A percentile compares a stretch with the other conserved stretches of the same genome.
Evolutionary conservation across 2,329 filamentous ascomycete species (phyloP).

Genomic region (Sporothrix globosa): DNA sequence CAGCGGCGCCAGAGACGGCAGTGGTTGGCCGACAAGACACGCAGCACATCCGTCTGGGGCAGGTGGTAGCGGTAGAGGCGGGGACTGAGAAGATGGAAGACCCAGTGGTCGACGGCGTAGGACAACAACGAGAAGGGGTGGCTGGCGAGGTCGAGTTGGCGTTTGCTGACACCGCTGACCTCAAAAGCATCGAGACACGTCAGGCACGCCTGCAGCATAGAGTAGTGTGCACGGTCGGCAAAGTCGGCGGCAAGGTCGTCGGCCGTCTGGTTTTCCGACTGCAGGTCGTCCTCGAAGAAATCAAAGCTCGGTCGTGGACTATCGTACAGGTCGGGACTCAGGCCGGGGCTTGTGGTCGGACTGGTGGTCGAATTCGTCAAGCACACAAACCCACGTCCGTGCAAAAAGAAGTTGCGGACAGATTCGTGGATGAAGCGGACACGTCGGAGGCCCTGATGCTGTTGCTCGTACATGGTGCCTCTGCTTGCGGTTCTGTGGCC

Average conservation of each 20-base stretch:
- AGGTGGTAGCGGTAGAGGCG: constrained; percentile 42
- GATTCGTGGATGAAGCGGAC: constrained; percentile 43
- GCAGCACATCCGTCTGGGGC: constrained; percentile 41
- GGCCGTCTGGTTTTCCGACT: constrained; percentile 15
- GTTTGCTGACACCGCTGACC: constrained; percentile 37
- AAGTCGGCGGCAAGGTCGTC: constrained; percentile 34
- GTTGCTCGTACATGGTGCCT: constrained; percentile 33
- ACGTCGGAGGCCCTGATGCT: constrained; percentile 39
- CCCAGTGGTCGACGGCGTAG: constrained; percentile 42
- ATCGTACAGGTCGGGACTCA: background rate
- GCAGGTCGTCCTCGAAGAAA: background rate
- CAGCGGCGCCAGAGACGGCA: constrained; percentile 44
- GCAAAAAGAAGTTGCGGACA: constrained; percentile 43
- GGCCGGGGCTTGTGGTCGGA: background rate
- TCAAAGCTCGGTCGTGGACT: constrained; percentile 10
- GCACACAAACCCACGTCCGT: constrained; percentile 42
- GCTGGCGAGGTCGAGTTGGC: constrained; percentile 40
- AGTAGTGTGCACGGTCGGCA: constrained; percentile 41
- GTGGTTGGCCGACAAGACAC: constrained; percentile 37
- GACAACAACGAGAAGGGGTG: constrained; percentile 41
- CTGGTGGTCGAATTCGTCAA: constrained; percentile 32
- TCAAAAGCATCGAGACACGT: constrained; percentile 44
- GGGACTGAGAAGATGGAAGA: constrained; percentile 43
- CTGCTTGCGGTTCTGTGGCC: constrained; percentile 34
- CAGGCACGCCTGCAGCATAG: constrained; percentile 42